phyloP scores from a whole-genome alignment of 495 filamentous ascomycete genomes.

The Podospora sp. region DNA sequence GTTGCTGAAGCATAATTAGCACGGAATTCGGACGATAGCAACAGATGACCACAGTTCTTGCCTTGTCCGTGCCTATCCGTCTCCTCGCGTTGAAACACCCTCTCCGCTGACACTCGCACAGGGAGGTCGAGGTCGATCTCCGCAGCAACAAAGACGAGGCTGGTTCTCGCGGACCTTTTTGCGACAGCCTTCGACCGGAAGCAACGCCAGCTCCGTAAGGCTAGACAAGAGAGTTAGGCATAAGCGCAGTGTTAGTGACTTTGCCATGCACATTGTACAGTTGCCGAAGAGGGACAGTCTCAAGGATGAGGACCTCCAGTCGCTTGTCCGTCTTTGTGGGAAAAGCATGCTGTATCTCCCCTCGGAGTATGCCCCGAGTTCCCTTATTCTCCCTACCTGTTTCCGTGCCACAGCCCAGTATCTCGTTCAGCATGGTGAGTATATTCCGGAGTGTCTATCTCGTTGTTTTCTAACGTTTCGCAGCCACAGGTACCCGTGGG shows the following conservation, averaged over 20 bases:
- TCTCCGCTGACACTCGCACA: slow-evolving; percentile 1
- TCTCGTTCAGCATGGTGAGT: slow-evolving; percentile 66
- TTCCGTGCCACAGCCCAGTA: slow-evolving; percentile 71
- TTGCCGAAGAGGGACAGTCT: slow-evolving; percentile 55
- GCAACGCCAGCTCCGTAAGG: slow-evolving; percentile 34
- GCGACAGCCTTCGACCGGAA: slow-evolving; percentile 30
- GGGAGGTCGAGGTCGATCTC: slow-evolving; percentile 22
- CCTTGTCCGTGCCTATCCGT: slow-evolving; percentile 21
- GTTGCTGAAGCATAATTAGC: slow-evolving; percentile 31
- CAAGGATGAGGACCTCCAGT: slow-evolving; percentile 63
- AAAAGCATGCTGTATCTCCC: slow-evolving; percentile 70
- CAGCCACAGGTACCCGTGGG: slow-evolving; percentile 54
- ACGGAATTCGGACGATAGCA: slow-evolving; percentile 44
- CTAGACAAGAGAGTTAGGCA: slow-evolving; percentile 38
- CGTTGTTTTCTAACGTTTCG: slow-evolving; percentile 25
- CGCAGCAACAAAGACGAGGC: slow-evolving; percentile 24
- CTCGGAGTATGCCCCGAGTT: slow-evolving; percentile 62
- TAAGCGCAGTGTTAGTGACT: slow-evolving; percentile 54
- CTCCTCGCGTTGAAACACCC: not conserved
- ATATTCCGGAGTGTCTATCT: too few species aligned
- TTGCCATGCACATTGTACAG: slow-evolving; percentile 51
- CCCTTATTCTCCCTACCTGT: slow-evolving; percentile 70
- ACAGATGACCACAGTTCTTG: slow-evolving; percentile 29
- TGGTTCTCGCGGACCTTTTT: slow-evolving; percentile 42
- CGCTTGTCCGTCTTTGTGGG: slow-evolving; percentile 72